phyloP scores from a whole-genome alignment of 108 stramenopile species.

The Pseudonitzschia multiseries region DNA sequence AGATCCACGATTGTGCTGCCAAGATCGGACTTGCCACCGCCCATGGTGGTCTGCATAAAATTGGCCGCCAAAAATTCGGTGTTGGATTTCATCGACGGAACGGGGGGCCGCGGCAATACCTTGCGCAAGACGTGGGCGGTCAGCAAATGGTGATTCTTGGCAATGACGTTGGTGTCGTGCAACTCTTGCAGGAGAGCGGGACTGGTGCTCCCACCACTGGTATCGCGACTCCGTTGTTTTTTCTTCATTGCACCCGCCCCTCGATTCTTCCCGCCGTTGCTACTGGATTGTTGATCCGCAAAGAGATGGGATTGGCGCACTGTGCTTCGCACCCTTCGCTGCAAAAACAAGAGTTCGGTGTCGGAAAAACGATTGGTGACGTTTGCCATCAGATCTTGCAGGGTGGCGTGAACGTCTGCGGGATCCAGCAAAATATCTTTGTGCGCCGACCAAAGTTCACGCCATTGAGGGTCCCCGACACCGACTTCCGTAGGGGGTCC shows the following conservation, averaged over 20 bases:
- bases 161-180: constrained; percentile 26
- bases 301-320: constrained; percentile 20
- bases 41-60: neutral
- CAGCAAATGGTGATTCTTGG: constrained; percentile 38
- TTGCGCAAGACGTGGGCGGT: constrained; percentile 28
- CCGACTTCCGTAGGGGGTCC: neutral
- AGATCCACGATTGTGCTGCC: neutral
- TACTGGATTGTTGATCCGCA: constrained; percentile 1
- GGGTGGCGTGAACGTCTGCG: constrained; percentile 45
- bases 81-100: neutral
- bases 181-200: constrained; percentile 11
- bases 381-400: constrained; percentile 37
- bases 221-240: neutral
- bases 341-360: constrained; percentile 47
- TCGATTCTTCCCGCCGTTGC: constrained; percentile 6
- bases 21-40: neutral
- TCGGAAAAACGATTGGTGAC: constrained; percentile 36
- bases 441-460: constrained; percentile 36
- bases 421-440: constrained; percentile 48
- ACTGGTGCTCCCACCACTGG: constrained; percentile 7
- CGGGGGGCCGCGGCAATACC: constrained; percentile 23
- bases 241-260: neutral
- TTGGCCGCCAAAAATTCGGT: constrained; percentile 3
- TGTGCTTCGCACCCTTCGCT: constrained; percentile 46
- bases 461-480: constrained; percentile 40